Evolutionary conservation across 371 early-diverging fungal species (phyloP).

Genomic region (Lichtheimia ornata): DNA sequence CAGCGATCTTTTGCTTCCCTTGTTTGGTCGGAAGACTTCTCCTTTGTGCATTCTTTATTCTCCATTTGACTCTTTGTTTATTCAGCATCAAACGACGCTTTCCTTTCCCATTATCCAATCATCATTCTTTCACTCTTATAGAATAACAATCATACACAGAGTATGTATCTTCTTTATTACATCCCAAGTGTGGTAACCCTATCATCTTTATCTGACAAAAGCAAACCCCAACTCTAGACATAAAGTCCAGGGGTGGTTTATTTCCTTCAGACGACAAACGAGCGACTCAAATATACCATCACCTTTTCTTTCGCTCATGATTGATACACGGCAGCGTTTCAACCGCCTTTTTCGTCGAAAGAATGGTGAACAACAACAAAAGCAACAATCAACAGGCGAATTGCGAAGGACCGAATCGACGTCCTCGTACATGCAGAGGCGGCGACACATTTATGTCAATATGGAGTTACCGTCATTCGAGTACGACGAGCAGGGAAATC

Average conservation of each 20-base stretch:
- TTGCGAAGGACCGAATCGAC: constrained; percentile 38
- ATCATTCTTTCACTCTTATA: background rate
- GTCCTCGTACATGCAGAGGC: constrained; percentile 43
- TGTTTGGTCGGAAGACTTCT: too few species aligned
- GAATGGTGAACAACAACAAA: constrained; percentile 16
- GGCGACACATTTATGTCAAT: constrained; percentile 46
- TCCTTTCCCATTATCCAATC: background rate
- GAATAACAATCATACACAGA: background rate
- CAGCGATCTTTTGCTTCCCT: too few species aligned
- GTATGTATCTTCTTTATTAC: too few species aligned
- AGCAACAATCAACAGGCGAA: constrained; percentile 2
- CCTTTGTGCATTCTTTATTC: too few species aligned
- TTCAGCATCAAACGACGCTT: background rate
- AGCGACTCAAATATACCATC: too few species aligned
- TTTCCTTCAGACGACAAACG: too few species aligned
- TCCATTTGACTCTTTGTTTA: too few species aligned
- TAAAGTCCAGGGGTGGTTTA: too few species aligned
- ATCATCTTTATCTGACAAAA: too few species aligned
- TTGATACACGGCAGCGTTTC: constrained; percentile 8
- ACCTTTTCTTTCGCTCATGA: background rate
- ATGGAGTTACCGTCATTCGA: constrained; percentile 35
- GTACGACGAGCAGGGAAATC: constrained; percentile 31
- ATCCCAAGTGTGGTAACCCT: too few species aligned
- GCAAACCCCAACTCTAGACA: background rate
- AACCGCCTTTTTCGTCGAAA: constrained; percentile 13